Evolutionary conservation across 306 rosid species (phyloP).

Genomic region (Malus asiatica): DNA sequence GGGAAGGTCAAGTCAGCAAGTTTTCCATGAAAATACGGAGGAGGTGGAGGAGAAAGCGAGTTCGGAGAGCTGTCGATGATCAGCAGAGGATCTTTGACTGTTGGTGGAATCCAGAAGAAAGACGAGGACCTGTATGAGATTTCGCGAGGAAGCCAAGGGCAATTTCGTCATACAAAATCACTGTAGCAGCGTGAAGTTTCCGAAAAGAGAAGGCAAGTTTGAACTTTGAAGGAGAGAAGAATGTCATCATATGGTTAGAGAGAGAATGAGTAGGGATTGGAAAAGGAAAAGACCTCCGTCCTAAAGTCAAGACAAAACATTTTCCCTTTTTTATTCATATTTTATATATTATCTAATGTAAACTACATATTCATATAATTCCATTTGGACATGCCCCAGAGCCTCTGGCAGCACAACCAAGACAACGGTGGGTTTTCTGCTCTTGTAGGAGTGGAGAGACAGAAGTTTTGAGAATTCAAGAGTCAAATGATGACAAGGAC

Average conservation of each 20-base stretch:
- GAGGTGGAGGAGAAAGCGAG: not conserved
- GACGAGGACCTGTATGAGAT: constrained; percentile 10
- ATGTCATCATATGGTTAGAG: not conserved
- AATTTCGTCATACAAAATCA: constrained; percentile 13
- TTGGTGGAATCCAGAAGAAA: constrained; percentile 23
- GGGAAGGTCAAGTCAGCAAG: constrained; percentile 3
- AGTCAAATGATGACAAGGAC: too few species aligned
- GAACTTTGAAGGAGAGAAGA: not conserved
- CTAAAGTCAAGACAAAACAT: not conserved
- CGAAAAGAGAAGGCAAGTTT: not conserved
- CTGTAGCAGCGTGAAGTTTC: not conserved
- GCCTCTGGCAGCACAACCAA: too few species aligned
- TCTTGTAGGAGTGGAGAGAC: fast-evolving
- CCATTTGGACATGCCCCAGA: too few species aligned
- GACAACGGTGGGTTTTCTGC: too few species aligned
- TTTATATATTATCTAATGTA: too few species aligned
- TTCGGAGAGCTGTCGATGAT: constrained; percentile 10
- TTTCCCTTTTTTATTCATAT: too few species aligned
- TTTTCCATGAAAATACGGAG: constrained; percentile 17
- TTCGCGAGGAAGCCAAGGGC: constrained; percentile 10
- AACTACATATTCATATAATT: too few species aligned
- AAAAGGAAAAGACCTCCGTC: not conserved
- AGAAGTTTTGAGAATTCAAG: too few species aligned
- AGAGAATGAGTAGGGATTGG: not conserved
- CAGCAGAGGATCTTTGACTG: constrained; percentile 35